These are phyloP conservation scores for Thielaviopsis euricoi DNA, from an alignment of 2,329 filamentous ascomycete genomes.

Conservation along the genomic window DNA sequence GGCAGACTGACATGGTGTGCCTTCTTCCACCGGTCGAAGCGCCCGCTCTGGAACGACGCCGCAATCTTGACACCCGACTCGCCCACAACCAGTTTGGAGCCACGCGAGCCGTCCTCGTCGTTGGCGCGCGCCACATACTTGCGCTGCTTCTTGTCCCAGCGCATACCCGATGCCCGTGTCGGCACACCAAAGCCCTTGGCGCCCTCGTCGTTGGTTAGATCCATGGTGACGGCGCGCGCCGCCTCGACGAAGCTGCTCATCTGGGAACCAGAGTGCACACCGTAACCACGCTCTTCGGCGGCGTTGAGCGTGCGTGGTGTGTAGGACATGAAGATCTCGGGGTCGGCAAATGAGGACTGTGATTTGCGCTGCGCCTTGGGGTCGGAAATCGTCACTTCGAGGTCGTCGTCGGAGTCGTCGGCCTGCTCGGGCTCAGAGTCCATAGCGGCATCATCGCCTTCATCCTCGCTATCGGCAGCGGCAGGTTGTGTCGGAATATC, in stretches of 20 bases:
- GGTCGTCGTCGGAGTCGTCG: constrained; percentile 32
- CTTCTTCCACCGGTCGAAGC: constrained; percentile 85
- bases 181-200: constrained; percentile 65
- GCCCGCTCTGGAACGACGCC: constrained; percentile 78
- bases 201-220: constrained; percentile 76
- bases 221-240: constrained; percentile 79
- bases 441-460: constrained; percentile 14
- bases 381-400: constrained; percentile 57
- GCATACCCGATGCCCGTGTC: constrained; percentile 46
- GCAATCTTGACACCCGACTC: constrained; percentile 95
- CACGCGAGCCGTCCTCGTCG: constrained; percentile 80
- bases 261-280: constrained; percentile 69
- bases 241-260: constrained; percentile 61
- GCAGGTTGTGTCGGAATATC: constrained; percentile 13
- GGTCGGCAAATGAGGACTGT: constrained; percentile 58
- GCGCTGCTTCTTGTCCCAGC: constrained; percentile 93
- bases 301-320: constrained; percentile 64
- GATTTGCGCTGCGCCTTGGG: constrained; percentile 24
- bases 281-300: constrained; percentile 83
- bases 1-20: constrained; percentile 68
- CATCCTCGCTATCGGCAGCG: constrained; percentile 18
- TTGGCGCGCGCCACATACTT: constrained; percentile 88
- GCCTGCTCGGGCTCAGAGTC: constrained; percentile 13
- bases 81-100: constrained; percentile 57
- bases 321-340: constrained; percentile 94